Base-by-base conservation (phyloP, 2,329 filamentous ascomycete genomes). In the Cladorrhinum sp. region DNA sequence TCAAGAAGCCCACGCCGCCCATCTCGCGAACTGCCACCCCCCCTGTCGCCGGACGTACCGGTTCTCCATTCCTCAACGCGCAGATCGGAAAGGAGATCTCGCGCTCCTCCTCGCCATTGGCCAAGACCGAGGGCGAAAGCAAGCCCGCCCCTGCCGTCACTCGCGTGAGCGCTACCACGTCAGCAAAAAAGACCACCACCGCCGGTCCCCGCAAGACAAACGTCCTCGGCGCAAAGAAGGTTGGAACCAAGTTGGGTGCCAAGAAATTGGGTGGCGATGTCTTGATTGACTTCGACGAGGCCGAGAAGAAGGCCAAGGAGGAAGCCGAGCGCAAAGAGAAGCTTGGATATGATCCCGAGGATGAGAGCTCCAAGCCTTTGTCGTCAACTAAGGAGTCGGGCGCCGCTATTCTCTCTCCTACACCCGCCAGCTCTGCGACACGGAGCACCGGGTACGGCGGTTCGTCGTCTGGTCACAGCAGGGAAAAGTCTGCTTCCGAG, bases 301-400 rank as follows among this genome's bases (percentile, higher is more conserved):
- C 93, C 2, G 95, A 99, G 81, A 92, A 91, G 76, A 96, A 96
- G 78, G 95, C 95, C 49, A 96, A 94, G 75, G 95, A 98, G 76
- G 95, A 99, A 76, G 95, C 93, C 2, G 95, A 98, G 75, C 88
- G 95, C 67, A 95, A 97, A 72, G 92, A 89, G 73, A 96, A 96
- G 77, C 81, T 99, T 21, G 95, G 95, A 42, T 99, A 99, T 71
- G 92, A 99, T 70, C 92, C 93, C 0, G 90, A 97, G 65, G 93
- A 92, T 20, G 94, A 96, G 75, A 84, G 84, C 67, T 83, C 74
- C 52, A 74, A 76, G 18, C 48, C 55, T 10, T 68, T n/a, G n/a
- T n/a, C 73, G 33, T 72, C 73, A 28, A 79, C 83, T 39, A 80
- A 85, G 63, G 80, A 84, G 59, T 81, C 84, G 20, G 18, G 52